Conservation (phyloP, 495 filamentous ascomycete species). For the Acidomyces sp. region DNA sequence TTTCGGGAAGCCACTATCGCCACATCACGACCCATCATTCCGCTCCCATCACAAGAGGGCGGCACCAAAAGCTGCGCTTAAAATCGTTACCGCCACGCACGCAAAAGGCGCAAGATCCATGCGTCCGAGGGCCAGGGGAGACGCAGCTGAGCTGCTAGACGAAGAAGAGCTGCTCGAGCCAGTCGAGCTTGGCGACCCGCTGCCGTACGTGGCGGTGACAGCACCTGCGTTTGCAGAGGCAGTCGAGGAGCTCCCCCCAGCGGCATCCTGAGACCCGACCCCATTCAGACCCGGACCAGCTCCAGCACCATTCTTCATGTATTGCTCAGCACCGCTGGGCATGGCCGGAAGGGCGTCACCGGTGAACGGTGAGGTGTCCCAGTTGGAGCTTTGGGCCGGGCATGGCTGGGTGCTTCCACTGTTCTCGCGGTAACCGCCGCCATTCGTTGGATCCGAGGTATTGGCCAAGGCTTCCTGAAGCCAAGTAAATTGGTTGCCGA, state of each 20-base stretch:
- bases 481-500: constrained; percentile 48
- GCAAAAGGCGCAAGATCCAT: background rate
- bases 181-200: background rate
- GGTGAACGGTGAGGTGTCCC: constrained; percentile 48
- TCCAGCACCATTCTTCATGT: constrained; percentile 61
- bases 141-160: background rate
- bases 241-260: background rate
- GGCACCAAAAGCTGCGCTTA: background rate
- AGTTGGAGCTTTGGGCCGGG: constrained; percentile 52
- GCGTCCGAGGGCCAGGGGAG: background rate
- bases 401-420: constrained; percentile 52
- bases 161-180: background rate
- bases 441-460: constrained; percentile 54
- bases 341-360: constrained; percentile 58
- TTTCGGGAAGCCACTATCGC: too few relatives aligned
- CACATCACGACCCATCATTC: too few relatives aligned
- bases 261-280: background rate
- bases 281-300: constrained; percentile 48
- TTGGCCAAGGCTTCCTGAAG: constrained; percentile 51
- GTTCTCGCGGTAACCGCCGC: constrained; percentile 62
- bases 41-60: background rate
- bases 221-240: background rate
- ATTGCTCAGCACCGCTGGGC: constrained; percentile 52
- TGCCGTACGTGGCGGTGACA: background rate
- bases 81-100: background rate